Percentiles rank a stretch among this genome's conserved stretches.
These are phyloP conservation scores for Neonectria ditissima DNA, from an alignment of 2,329 filamentous ascomycete genomes.

Conservation along the genomic window DNA sequence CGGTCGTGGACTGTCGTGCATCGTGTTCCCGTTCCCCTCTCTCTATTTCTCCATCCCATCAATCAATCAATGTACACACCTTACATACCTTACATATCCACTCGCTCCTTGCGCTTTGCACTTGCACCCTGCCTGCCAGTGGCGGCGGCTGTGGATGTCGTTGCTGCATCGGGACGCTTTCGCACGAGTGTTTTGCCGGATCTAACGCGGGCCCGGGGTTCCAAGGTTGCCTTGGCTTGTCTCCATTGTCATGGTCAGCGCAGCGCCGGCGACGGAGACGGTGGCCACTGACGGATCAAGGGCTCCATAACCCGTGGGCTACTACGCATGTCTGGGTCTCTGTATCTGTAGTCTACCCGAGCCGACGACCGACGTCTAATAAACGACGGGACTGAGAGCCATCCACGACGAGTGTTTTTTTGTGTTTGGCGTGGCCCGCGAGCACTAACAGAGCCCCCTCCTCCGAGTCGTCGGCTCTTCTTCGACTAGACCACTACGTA, in stretches of 20 bases:
- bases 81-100: too few relatives aligned
- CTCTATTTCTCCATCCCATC: conserved; percentile 17
- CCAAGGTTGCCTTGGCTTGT: conserved; percentile 19
- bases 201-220: conserved; percentile 27
- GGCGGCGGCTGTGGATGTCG: conserved; percentile 25
- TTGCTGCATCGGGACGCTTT: conserved; percentile 26
- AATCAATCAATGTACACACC: too few relatives aligned
- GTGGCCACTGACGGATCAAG: conserved; percentile 20
- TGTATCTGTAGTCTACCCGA: background rate
- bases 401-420: background rate
- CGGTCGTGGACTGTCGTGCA: background rate
- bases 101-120: too few relatives aligned
- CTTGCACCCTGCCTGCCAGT: conserved; percentile 1
- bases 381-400: background rate
- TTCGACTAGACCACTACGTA: conserved; percentile 1
- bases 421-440: conserved; percentile 10
- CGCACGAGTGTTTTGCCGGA: conserved; percentile 27
- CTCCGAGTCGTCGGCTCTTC: conserved; percentile 19
- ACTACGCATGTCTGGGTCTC: background rate
- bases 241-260: conserved; percentile 15
- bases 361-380: background rate
- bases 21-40: background rate
- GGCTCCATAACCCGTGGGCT: conserved; percentile 7
- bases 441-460: conserved; percentile 16
- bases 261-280: conserved; percentile 19